Conservation (phyloP, 2,329 filamentous ascomycete species). For the Arthrobotrys iridis region DNA sequence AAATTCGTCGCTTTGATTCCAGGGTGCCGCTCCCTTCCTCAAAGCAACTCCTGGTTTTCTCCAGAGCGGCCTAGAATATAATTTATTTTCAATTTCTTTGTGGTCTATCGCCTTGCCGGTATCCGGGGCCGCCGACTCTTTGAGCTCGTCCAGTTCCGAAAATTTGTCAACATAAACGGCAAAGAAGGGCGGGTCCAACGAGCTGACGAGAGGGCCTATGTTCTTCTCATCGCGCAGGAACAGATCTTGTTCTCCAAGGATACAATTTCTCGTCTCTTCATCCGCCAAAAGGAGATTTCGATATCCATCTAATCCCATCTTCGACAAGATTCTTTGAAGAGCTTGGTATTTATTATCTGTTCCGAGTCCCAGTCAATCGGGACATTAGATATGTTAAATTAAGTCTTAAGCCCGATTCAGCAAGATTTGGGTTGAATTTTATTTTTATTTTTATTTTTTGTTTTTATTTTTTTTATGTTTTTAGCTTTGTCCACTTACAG, state of each 20-base stretch:
- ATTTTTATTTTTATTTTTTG: too few relatives aligned
- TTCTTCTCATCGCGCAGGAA: too few relatives aligned
- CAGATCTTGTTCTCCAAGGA: neutral
- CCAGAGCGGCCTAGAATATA: neutral
- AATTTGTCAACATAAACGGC: neutral
- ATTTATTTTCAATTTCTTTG: neutral
- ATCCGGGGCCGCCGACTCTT: too few relatives aligned
- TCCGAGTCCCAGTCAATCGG: too few relatives aligned
- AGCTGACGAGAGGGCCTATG: too few relatives aligned
- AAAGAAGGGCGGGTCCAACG: neutral
- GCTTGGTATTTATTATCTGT: slow-evolving; percentile 14
- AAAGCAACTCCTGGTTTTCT: neutral
- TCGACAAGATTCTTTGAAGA: neutral
- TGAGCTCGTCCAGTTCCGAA: too few relatives aligned
- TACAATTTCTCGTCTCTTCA: neutral
- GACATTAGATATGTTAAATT: neutral
- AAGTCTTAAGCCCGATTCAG: too few relatives aligned
- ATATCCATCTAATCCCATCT: neutral
- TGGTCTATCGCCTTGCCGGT: neutral
- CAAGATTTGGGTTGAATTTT: too few relatives aligned
- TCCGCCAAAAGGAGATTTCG: neutral
- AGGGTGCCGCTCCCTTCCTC: neutral
- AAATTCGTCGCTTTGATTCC: neutral
- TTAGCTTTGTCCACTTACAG: slow-evolving; percentile 22
- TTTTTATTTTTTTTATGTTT: too few relatives aligned